Percentiles rank a stretch among this genome's conserved stretches.
Evolutionary conservation across 768 basidiomycete genomes (phyloP).

Genomic region (Mycena olivaceomarginata): DNA sequence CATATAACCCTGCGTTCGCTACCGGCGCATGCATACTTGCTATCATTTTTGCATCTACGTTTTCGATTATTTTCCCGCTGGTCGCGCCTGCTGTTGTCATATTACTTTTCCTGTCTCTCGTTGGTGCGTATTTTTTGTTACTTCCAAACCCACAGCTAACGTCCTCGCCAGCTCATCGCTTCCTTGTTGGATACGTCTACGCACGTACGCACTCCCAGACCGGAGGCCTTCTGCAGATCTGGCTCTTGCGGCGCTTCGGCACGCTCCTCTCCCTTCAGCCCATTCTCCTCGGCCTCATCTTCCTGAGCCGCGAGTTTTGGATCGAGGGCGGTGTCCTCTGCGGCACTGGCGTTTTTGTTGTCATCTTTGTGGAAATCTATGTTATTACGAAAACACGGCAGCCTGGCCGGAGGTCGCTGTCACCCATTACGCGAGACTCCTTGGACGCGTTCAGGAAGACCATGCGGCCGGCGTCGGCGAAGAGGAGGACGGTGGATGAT

Average conservation of each 20-base stretch:
- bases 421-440: slow-evolving; percentile 74
- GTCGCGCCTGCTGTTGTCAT: slow-evolving; percentile 83
- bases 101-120: slow-evolving; percentile 77
- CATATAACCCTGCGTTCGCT: slow-evolving; percentile 82
- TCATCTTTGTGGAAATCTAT: slow-evolving; percentile 79
- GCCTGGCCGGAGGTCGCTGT: slow-evolving; percentile 70
- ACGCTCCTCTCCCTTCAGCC: slow-evolving; percentile 85
- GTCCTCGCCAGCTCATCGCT: slow-evolving; percentile 79
- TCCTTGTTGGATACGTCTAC: slow-evolving; percentile 86
- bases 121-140: slow-evolving; percentile 66
- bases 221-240: slow-evolving; percentile 84
- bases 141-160: not conserved
- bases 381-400: slow-evolving; percentile 68
- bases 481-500: slow-evolving; percentile 61
- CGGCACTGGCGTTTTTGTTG: slow-evolving; percentile 71
- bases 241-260: slow-evolving; percentile 84
- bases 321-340: slow-evolving; percentile 80
- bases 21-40: slow-evolving; percentile 80
- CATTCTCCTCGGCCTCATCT: slow-evolving; percentile 82
- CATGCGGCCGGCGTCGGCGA: slow-evolving; percentile 60
- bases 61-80: slow-evolving; percentile 85
- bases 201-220: slow-evolving; percentile 84
- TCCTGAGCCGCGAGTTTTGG: slow-evolving; percentile 82
- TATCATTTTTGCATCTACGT: slow-evolving; percentile 83
- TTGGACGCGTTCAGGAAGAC: slow-evolving; percentile 70